Evolutionary conservation across 108 stramenopile genomes (phyloP), one percentile per base, ranked within the genome.

Genomic region (Chaetoceros muelleri): DNA sequence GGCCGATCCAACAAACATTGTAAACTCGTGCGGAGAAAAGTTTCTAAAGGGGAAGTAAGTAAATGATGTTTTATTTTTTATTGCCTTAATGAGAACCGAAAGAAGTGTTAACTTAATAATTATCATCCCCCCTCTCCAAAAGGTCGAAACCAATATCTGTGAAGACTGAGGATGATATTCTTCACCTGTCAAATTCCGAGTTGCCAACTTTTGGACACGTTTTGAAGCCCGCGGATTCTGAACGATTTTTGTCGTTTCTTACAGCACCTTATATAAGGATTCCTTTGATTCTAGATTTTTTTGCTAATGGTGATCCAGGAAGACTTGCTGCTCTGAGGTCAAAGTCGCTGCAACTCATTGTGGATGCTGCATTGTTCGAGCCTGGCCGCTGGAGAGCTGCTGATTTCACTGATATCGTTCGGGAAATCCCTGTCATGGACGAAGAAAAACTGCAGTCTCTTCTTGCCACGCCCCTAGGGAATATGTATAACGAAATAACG

Each of bases 241-340:
- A 97, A 65, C 69, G 86, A 0, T 90, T 97, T 64, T 71, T 95
- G n/a, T 85, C 87, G 52, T 97, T 95, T 62, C 72, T 97, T 40
- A 97, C 96, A 10, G 96, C 82, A 0, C 94, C 94, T 8, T 97
- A 97, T 68, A 85, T 97, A 30, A 82, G 96, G 17, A 97, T 97
- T 57, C 96, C 96, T 23, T 75, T 97, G 28, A 85, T 97, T 44
- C 62, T 97, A 24, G 93, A 94, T 50, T 97, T 97, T 61, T 97
- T 97, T 60, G 90, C 96, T 0, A 94, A 94, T 55, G 93, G 93
- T 23, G 92, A 93, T 60, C 93, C 93, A 24, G 74, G 70, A 18
- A 77, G 96, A 40, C 72, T 95, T 19, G 78, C 90, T 19, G 92
- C 90, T 3, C 70, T 97, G 25, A 82, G 84, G 28, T 80, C 89